Conservation (phyloP, 1,284 basidiomycete genomes). For the Fomitopsis pinicola region DNA sequence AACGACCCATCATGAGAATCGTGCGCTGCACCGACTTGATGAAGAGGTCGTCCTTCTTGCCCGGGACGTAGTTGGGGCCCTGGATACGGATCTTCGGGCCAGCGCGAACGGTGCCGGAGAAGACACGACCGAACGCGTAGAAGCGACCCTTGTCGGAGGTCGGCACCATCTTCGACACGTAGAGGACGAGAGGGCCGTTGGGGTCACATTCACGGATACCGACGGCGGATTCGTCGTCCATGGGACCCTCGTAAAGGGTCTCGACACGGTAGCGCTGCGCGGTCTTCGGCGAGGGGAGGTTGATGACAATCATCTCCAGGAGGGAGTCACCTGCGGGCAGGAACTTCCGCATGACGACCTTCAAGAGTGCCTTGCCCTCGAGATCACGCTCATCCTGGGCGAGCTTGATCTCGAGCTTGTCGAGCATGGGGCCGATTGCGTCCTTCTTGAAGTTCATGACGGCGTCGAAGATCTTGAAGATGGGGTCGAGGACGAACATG, state of each 20-base stretch:
- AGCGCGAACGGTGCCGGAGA: slow-evolving; percentile 96
- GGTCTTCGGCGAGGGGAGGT: slow-evolving; percentile 95
- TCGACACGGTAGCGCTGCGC: slow-evolving; percentile 99
- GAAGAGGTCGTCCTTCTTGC: slow-evolving; percentile 99
- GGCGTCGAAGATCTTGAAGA: slow-evolving; percentile 98
- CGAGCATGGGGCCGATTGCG: slow-evolving; percentile 78
- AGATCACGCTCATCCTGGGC: slow-evolving; percentile 89
- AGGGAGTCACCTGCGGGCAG: slow-evolving; percentile 98
- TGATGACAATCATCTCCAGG: slow-evolving; percentile 99
- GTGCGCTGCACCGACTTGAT: slow-evolving; percentile 99
- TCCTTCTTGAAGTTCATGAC: slow-evolving; percentile 99
- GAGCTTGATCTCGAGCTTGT: slow-evolving; percentile 97
- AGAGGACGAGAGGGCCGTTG: slow-evolving; percentile 94
- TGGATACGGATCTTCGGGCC: slow-evolving; percentile 99
- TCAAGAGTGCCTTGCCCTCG: slow-evolving; percentile 96
- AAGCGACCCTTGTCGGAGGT: slow-evolving; percentile 99
- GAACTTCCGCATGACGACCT: slow-evolving; percentile 99
- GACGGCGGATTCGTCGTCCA: slow-evolving; percentile 99
- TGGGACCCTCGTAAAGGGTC: slow-evolving; percentile 99
- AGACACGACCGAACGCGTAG: slow-evolving; percentile 99
- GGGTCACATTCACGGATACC: slow-evolving; percentile 99
- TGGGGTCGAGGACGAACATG: slow-evolving; percentile 97
- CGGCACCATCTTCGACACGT: slow-evolving; percentile 99
- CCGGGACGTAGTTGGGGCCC: slow-evolving; percentile 98
- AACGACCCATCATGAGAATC: slow-evolving; percentile 99